Evolutionary conservation across 306 rosid species (phyloP).

Genomic region (Gastrolobium bilobum): DNA sequence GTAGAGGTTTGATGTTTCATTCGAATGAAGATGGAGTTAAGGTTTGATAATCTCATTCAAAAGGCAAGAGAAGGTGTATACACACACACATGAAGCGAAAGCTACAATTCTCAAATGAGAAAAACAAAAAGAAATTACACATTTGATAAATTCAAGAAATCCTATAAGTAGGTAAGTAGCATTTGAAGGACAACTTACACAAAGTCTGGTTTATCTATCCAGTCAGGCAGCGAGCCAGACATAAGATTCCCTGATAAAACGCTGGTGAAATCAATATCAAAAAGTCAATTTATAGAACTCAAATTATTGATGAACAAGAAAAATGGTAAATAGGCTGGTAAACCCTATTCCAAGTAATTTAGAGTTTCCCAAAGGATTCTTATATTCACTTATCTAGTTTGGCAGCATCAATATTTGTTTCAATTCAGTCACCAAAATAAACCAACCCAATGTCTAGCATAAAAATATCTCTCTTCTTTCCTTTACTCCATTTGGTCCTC

Average conservation of each 20-base stretch:
- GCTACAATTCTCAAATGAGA: too few species aligned
- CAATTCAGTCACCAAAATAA: neutral
- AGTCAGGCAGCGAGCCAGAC: slow-evolving; percentile 58
- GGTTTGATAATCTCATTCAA: too few species aligned
- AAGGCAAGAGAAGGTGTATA: too few species aligned
- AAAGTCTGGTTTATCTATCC: slow-evolving; percentile 45
- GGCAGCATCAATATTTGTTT: neutral
- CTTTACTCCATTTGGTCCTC: neutral
- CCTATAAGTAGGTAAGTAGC: neutral
- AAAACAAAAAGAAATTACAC: too few species aligned
- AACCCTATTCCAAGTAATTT: slow-evolving; percentile 11
- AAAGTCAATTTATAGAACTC: slow-evolving; percentile 27
- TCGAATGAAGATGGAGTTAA: too few species aligned
- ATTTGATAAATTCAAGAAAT: too few species aligned
- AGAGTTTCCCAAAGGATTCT: neutral
- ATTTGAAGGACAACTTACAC: slow-evolving; percentile 61
- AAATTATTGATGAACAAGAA: slow-evolving; percentile 1
- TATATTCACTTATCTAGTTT: neutral
- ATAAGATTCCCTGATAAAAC: slow-evolving; percentile 70
- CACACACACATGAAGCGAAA: too few species aligned
- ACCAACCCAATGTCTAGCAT: neutral
- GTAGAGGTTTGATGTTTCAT: too few species aligned
- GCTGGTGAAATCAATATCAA: slow-evolving; percentile 46
- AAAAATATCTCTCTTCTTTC: neutral
- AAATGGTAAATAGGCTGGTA: slow-evolving; percentile 28